A percentile compares a stretch with the other conserved stretches of the same genome.
These are phyloP conservation scores for Rhizopogon roseolus DNA, from an alignment of 768 basidiomycete genomes.

Conservation along the genomic window DNA sequence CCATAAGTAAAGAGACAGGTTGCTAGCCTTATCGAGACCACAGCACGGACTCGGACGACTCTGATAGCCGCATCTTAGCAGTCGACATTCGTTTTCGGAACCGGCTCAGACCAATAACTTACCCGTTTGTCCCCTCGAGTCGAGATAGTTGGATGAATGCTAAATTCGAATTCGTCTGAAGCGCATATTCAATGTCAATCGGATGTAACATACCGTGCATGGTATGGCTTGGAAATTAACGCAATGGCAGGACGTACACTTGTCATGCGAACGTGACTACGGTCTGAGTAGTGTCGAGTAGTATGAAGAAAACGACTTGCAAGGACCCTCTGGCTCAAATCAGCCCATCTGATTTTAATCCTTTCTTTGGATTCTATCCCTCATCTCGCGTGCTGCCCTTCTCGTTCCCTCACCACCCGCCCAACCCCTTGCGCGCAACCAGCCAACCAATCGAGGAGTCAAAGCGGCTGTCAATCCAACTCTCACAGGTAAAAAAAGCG, in stretches of 20 bases:
- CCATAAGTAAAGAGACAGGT: too few relatives aligned
- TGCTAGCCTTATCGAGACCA: too few relatives aligned
- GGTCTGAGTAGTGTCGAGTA: neutral
- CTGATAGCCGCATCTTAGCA: too few relatives aligned
- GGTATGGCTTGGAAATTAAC: neutral
- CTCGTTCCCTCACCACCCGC: constrained; percentile 65
- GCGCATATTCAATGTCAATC: too few relatives aligned
- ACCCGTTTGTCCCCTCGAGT: too few relatives aligned
- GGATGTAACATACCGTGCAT: too few relatives aligned
- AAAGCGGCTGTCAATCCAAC: constrained; percentile 84
- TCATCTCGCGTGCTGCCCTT: constrained; percentile 49
- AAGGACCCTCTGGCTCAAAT: neutral
- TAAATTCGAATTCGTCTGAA: too few relatives aligned
- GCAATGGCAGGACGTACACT: neutral
- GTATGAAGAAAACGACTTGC: neutral
- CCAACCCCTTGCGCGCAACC: constrained; percentile 82
- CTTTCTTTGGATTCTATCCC: constrained; percentile 25
- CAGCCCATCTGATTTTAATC: neutral
- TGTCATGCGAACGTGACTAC: neutral
- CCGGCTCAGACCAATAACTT: too few relatives aligned
- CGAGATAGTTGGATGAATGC: neutral
- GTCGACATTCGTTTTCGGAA: too few relatives aligned
- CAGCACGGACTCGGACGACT: too few relatives aligned
- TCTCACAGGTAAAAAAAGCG: constrained; percentile 81
- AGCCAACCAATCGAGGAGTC: constrained; percentile 82